Conservation (phyloP, 2,329 filamentous ascomycete genomes). For the Arachnopeziza araneosa region DNA sequence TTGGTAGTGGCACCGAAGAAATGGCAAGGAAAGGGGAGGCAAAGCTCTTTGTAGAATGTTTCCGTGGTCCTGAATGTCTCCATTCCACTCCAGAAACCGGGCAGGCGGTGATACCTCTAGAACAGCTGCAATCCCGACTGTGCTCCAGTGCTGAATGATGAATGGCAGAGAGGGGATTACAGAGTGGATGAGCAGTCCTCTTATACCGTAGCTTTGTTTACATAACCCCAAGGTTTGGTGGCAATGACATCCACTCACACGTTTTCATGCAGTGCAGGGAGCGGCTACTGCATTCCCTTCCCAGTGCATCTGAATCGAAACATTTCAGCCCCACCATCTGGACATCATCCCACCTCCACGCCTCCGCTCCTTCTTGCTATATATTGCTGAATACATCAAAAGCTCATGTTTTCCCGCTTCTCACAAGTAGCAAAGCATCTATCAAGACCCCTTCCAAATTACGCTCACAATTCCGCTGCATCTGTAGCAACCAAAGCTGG, state of each 20-base stretch:
- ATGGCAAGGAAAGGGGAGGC: background rate
- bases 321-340: background rate
- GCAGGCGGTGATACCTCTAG: background rate
- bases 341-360: background rate
- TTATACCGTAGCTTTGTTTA: background rate
- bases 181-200: background rate
- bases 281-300: background rate
- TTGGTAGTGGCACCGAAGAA: background rate
- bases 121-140: background rate
- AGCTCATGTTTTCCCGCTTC: conserved; percentile 68
- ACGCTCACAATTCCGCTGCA: conserved; percentile 38
- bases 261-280: background rate
- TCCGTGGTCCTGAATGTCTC: background rate
- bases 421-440: conserved; percentile 70
- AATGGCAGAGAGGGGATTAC: background rate
- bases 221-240: background rate
- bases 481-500: conserved; percentile 11
- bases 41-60: background rate
- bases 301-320: background rate
- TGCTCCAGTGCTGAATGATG: background rate
- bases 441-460: conserved; percentile 53
- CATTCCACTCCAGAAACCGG: background rate
- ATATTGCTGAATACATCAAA: background rate
- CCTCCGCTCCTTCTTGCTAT: background rate
- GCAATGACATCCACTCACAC: background rate